Evolutionary conservation across 2,329 filamentous ascomycete genomes (phyloP).

Genomic region (Didymella lethalis): DNA sequence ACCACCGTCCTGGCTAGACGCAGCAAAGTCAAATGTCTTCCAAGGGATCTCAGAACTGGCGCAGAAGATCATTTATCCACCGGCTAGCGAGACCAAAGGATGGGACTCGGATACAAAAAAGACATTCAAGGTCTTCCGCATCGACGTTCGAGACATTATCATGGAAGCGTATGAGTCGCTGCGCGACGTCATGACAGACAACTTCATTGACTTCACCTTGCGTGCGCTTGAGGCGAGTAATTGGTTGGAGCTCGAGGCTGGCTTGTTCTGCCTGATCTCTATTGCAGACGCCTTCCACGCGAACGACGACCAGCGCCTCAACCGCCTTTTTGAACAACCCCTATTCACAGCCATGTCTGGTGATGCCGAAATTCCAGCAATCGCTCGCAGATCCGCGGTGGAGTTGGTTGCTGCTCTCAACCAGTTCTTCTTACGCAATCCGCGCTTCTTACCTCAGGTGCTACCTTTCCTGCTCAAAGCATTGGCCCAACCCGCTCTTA

Average conservation of each 20-base stretch:
- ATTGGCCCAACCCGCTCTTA: slow-evolving; percentile 68
- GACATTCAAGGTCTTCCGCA: slow-evolving; percentile 75
- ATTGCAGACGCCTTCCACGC: slow-evolving; percentile 72
- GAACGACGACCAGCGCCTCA: slow-evolving; percentile 65
- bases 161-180: slow-evolving; percentile 72
- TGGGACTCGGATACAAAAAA: slow-evolving; percentile 76
- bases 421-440: slow-evolving; percentile 76
- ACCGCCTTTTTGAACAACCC: slow-evolving; percentile 69
- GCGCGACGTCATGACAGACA: slow-evolving; percentile 55
- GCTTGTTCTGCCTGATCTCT: slow-evolving; percentile 68
- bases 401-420: slow-evolving; percentile 76
- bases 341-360: slow-evolving; percentile 60
- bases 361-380: slow-evolving; percentile 62
- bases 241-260: slow-evolving; percentile 62
- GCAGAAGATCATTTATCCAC: slow-evolving; percentile 74
- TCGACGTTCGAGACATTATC: slow-evolving; percentile 80
- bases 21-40: slow-evolving; percentile 67
- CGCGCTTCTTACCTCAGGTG: slow-evolving; percentile 71
- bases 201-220: slow-evolving; percentile 56
- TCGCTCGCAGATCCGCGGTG: slow-evolving; percentile 73
- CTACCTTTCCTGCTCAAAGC: slow-evolving; percentile 78
- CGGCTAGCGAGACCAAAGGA: slow-evolving; percentile 61
- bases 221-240: slow-evolving; percentile 51
- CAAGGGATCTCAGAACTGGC: slow-evolving; percentile 72
- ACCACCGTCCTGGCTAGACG: slow-evolving; percentile 63